These are phyloP conservation scores for Cladosporium sphaerospermum DNA, from an alignment of 2,329 filamentous ascomycete species.

Conservation along the genomic window DNA sequence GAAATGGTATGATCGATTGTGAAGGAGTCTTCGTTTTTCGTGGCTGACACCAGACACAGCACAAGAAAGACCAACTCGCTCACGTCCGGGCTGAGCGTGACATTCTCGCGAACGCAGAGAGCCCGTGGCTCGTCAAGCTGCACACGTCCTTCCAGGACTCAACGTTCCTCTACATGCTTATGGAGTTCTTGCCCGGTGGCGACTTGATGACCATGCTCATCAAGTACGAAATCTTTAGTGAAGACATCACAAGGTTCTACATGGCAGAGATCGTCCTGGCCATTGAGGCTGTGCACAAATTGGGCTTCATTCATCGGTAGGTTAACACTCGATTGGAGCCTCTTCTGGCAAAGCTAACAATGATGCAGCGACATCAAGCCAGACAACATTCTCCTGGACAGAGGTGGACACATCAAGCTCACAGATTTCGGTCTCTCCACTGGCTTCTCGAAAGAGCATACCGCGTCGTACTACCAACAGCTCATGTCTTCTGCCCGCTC, in stretches of 20 bases:
- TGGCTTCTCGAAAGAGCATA: constrained; percentile 94
- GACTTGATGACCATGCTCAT: constrained; percentile 99
- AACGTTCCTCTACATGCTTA: constrained; percentile 96
- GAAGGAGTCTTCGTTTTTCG: too few relatives aligned
- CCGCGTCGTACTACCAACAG: constrained; percentile 97
- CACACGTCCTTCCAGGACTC: constrained; percentile 96
- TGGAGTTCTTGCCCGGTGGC: constrained; percentile 97
- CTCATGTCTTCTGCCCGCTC: constrained; percentile 60
- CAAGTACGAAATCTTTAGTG: constrained; percentile 99
- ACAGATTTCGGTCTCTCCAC: constrained; percentile 98
- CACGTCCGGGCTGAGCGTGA: constrained; percentile 97
- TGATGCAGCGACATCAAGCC: constrained; percentile 74
- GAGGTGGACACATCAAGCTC: constrained; percentile 93
- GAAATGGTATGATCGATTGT: constrained; percentile 61
- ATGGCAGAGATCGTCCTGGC: constrained; percentile 97
- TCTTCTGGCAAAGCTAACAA: too few relatives aligned
- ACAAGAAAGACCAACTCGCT: constrained; percentile 96
- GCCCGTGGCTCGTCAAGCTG: constrained; percentile 97
- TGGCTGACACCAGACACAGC: constrained; percentile 38
- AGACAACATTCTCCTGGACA: constrained; percentile 94
- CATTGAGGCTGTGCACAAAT: constrained; percentile 97
- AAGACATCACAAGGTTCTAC: constrained; percentile 98
- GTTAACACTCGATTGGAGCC: neutral
- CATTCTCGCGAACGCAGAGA: constrained; percentile 97
- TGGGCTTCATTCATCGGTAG: constrained; percentile 96